These are phyloP conservation scores for Rhodomyrtus psidioides DNA, from an alignment of 441 rosid genomes.

Conservation along the genomic window DNA sequence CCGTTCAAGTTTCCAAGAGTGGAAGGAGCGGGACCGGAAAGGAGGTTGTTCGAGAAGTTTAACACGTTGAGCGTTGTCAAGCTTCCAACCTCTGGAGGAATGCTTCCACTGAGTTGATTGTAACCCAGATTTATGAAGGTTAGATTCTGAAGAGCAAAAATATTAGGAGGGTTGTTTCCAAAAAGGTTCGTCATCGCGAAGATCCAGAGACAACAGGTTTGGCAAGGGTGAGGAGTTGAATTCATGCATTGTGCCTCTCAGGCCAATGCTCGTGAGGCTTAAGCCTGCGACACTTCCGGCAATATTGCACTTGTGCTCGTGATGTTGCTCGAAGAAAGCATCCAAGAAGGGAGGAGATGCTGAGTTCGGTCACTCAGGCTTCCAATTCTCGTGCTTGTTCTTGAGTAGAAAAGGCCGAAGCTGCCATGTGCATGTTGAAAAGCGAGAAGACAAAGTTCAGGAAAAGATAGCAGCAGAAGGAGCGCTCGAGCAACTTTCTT, in stretches of 20 bases:
- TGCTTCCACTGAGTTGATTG: slow-evolving; percentile 9
- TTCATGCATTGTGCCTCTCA: slow-evolving; percentile 28
- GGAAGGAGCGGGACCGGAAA: slow-evolving; percentile 14
- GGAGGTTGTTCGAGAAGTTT: slow-evolving; percentile 3
- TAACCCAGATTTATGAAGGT: slow-evolving; percentile 4
- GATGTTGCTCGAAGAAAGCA: neutral
- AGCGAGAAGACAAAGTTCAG: neutral
- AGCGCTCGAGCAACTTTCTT: neutral
- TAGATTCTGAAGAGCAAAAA: neutral
- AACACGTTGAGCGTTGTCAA: neutral
- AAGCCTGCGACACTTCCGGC: slow-evolving; percentile 13
- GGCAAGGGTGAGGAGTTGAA: slow-evolving; percentile 16
- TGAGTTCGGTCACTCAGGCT: slow-evolving; percentile 26
- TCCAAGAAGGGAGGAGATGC: slow-evolving; percentile 36
- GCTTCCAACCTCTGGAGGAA: slow-evolving; percentile 13
- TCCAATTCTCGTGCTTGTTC: slow-evolving; percentile 20
- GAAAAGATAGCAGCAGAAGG: neutral
- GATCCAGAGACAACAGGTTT: neutral
- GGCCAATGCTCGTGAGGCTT: slow-evolving; percentile 19
- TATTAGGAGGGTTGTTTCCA: neutral
- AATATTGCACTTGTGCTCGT: neutral
- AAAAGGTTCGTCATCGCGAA: slow-evolving; percentile 3
- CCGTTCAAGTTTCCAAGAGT: slow-evolving; percentile 11
- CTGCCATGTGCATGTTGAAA: neutral
- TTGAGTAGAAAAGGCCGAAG: slow-evolving; percentile 8